Base-by-base conservation (phyloP, 2,329 filamentous ascomycete genomes). In the Sarocladium kiliense region DNA sequence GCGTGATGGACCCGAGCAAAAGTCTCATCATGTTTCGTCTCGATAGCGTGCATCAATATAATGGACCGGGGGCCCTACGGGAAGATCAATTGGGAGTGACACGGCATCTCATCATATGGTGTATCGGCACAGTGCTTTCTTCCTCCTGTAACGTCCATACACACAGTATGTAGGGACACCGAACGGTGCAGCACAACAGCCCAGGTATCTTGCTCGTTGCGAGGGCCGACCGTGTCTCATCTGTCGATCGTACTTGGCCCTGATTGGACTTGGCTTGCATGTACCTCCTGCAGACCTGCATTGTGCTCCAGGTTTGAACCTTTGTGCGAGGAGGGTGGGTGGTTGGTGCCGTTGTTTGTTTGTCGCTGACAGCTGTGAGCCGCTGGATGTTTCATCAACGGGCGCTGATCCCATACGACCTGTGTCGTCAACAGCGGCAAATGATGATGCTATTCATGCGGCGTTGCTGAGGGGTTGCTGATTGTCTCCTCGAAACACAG, bases 351-450 rank as follows among this genome's bases (percentile, higher is more conserved):
- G 18, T 23, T 34, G 14, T 51, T 51, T 51, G 47, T 51, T 51
- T 36, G 47, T 51, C 27, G 30, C 27, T 36, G 47, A 51, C 47
- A 51, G n/a, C 27, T 36, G n/a, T 34, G 47, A 36, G 47, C 30
- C 27, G 19, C 47, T 36, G 26, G 26, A 9, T 36, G 47, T 51
- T 51, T 51, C 47, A 36, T 51, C 47, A 36, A 32, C 11, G 27
- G 30, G 47, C 27, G 27, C 47, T 51, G 47, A 19, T 51, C 47
- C 10, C 14, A 16, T 14, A 25, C 18, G 47, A 18, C 30, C 44
- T n/a, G 27, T 51, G n/a, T 51, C 47, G 27, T 51, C 44, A 27
- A 30, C 25, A 51, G 27, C 44, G 44, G 44, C 44, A 49, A 49
- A 30, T 45, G 23, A 18, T 23, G 41, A 45, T 45, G 41, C 21